phyloP scores from a whole-genome alignment of 2,329 filamentous ascomycete genomes.

The Macrophomina phaseolina region DNA sequence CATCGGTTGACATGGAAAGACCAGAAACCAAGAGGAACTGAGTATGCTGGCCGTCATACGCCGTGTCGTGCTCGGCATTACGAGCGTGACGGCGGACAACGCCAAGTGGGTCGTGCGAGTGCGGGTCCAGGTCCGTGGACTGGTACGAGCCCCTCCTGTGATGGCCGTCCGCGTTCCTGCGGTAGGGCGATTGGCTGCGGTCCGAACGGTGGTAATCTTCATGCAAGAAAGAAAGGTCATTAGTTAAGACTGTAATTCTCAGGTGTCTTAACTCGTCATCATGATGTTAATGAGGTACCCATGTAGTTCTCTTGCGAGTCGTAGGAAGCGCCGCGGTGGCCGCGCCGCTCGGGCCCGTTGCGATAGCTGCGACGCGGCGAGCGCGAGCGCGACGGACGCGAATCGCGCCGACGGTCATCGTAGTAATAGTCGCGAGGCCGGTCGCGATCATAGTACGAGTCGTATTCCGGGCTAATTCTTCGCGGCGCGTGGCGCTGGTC shows the following conservation, averaged over 20 bases:
- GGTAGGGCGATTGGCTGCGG: slow-evolving; percentile 25
- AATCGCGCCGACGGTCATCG: slow-evolving; percentile 7
- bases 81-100: slow-evolving; percentile 7
- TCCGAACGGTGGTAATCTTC: slow-evolving; percentile 26
- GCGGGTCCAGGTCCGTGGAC: slow-evolving; percentile 12
- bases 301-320: slow-evolving; percentile 25
- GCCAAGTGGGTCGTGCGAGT: background rate
- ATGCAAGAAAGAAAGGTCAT: slow-evolving; percentile 24
- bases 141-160: slow-evolving; percentile 24
- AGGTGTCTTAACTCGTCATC: slow-evolving; percentile 26
- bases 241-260: slow-evolving; percentile 22
- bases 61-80: slow-evolving; percentile 32
- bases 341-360: slow-evolving; percentile 4
- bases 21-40: slow-evolving; percentile 26
- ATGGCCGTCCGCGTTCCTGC: slow-evolving; percentile 8
- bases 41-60: slow-evolving; percentile 29
- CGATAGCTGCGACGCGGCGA: slow-evolving; percentile 22
- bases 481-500: slow-evolving; percentile 9
- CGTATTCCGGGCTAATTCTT: slow-evolving; percentile 8
- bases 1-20: slow-evolving; percentile 5
- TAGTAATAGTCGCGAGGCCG: slow-evolving; percentile 11
- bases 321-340: slow-evolving; percentile 22
- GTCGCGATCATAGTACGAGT: slow-evolving; percentile 22
- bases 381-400: slow-evolving; percentile 23
- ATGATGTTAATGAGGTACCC: slow-evolving; percentile 28